These are phyloP conservation scores for Cyclospora cayetanensis DNA, from an alignment of 169 alveolate genomes.

Conservation along the genomic window DNA sequence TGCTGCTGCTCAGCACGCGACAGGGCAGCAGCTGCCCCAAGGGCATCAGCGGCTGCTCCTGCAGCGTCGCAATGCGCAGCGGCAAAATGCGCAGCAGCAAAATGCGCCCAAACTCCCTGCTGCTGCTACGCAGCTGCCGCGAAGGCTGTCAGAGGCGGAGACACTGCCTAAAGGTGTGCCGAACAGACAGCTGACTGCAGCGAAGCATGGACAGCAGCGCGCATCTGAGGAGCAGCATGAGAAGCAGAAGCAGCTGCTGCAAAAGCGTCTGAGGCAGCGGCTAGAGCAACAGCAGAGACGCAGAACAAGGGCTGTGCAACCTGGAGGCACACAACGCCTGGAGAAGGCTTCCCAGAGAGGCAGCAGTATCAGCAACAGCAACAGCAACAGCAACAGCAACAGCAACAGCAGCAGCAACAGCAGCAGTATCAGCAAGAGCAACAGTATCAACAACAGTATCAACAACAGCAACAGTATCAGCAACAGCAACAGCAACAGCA, in stretches of 20 bases:
- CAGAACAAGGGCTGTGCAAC: neutral
- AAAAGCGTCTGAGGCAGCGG: neutral
- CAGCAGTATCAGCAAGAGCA: neutral
- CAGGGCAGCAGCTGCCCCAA: neutral
- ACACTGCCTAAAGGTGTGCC: too few species aligned
- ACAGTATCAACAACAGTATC: neutral
- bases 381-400: neutral
- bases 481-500: conserved; percentile 39
- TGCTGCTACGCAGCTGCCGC: too few species aligned
- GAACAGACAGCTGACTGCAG: too few species aligned
- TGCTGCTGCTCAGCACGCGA: neutral
- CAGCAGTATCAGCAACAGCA: neutral
- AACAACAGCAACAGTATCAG: neutral
- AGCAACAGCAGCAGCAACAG: neutral
- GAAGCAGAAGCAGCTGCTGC: conserved; percentile 26
- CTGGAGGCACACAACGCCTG: neutral
- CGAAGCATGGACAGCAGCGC: conserved; percentile 5
- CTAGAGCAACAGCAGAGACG: conserved; percentile 10
- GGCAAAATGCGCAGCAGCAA: too few species aligned
- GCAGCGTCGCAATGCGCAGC: too few species aligned
- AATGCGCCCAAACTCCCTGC: too few species aligned
- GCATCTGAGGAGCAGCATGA: conserved; percentile 24
- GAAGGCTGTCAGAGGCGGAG: too few species aligned
- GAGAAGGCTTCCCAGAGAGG: neutral
- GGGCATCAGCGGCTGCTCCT: conserved; percentile 1